Percentiles rank a stretch among this genome's conserved stretches.
phyloP scores from a whole-genome alignment of 192 early-diverging fungal species.

The Coemansia pectinata region DNA sequence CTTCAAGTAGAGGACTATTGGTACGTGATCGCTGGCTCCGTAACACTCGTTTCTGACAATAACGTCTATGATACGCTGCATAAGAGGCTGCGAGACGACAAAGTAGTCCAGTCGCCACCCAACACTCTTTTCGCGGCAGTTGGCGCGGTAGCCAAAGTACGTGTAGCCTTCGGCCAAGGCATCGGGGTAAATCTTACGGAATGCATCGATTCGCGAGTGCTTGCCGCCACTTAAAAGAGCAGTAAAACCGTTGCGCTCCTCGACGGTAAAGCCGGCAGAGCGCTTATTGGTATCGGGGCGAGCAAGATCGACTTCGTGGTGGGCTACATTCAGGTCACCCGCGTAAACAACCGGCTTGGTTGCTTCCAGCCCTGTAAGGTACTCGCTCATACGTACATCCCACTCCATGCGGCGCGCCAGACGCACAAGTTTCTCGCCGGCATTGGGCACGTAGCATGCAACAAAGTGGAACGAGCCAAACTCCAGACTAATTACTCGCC shows the following conservation, averaged over 20 bases:
- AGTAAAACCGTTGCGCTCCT: constrained; percentile 76
- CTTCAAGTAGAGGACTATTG: constrained; percentile 65
- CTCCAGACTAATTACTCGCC: constrained; percentile 72
- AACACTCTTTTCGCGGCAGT: constrained; percentile 65
- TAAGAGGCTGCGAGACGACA: constrained; percentile 62
- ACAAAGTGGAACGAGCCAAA: constrained; percentile 68
- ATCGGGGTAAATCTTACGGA: constrained; percentile 69
- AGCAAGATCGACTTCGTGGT: constrained; percentile 72
- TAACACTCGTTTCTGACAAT: constrained; percentile 74
- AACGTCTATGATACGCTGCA: constrained; percentile 61
- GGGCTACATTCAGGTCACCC: constrained; percentile 88
- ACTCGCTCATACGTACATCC: constrained; percentile 64
- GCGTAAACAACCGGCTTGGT: constrained; percentile 78
- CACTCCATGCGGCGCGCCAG: constrained; percentile 67
- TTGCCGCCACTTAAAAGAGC: constrained; percentile 56
- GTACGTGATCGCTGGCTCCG: constrained; percentile 89
- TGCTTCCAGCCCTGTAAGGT: constrained; percentile 65
- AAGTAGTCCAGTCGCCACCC: constrained; percentile 93
- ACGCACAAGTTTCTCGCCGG: constrained; percentile 70
- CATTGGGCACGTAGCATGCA: constrained; percentile 79
- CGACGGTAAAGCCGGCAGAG: constrained; percentile 78
- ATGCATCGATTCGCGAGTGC: constrained; percentile 67
- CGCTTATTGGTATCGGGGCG: constrained; percentile 74
- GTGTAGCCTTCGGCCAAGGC: constrained; percentile 65
- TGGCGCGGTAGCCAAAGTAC: constrained; percentile 78